Evolutionary conservation across 495 filamentous ascomycete species (phyloP).

Genomic region (Trichocladium uniseriatum): DNA sequence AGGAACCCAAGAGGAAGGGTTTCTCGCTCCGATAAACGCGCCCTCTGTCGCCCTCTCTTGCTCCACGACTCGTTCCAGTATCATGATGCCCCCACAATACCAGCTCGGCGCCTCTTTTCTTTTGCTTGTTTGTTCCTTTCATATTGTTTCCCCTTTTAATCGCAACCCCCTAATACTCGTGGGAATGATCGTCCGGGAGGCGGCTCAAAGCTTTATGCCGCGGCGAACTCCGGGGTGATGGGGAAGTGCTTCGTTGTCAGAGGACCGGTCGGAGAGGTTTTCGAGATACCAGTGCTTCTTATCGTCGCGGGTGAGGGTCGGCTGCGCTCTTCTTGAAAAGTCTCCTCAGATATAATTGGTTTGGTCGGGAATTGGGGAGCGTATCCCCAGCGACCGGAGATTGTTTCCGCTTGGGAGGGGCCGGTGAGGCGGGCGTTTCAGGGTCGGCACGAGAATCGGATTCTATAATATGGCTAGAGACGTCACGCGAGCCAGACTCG

Average conservation of each 20-base stretch:
- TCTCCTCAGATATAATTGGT: neutral
- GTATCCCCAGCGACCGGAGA: neutral
- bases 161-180: constrained; percentile 37
- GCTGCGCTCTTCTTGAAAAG: constrained; percentile 30
- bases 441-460: neutral
- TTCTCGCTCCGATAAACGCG: constrained; percentile 84
- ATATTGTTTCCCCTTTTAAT: constrained; percentile 42
- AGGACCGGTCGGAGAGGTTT: constrained; percentile 17
- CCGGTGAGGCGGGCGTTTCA: neutral
- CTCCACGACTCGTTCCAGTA: constrained; percentile 38
- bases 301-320: constrained; percentile 16
- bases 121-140: constrained; percentile 28
- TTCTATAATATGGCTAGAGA: neutral
- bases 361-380: neutral
- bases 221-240: constrained; percentile 7
- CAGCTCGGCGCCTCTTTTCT: constrained; percentile 38
- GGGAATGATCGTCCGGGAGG: constrained; percentile 23
- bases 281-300: constrained; percentile 19
- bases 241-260: constrained; percentile 16
- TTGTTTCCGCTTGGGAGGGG: constrained; percentile 8
- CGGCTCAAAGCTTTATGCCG: constrained; percentile 10
- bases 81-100: constrained; percentile 44
- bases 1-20: constrained; percentile 93
- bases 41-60: constrained; percentile 13
- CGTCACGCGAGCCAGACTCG: neutral